Conservation (phyloP, 2,329 filamentous ascomycete genomes). For the Botrytis sinoallii region DNA sequence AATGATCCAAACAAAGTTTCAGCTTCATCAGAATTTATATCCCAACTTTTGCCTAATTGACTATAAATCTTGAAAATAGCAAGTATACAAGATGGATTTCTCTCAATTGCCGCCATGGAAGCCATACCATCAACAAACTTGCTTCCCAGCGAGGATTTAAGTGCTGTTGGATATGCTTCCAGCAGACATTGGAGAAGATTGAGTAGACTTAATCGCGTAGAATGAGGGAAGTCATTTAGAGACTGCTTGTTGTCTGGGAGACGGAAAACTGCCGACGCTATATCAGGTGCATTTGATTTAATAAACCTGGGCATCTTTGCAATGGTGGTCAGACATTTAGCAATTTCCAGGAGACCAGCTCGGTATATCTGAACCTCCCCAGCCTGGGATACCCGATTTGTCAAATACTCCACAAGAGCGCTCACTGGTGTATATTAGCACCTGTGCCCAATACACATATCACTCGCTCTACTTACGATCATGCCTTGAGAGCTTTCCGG, state of each 20-base stretch:
- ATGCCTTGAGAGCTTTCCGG: conserved; percentile 23
- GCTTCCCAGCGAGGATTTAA: conserved; percentile 26
- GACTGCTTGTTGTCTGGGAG: conserved; percentile 11
- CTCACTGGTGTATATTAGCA: conserved; percentile 24
- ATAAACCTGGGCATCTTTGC: conserved; percentile 17
- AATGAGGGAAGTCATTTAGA: conserved; percentile 22
- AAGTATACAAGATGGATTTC: conserved; percentile 31
- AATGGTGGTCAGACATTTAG: conserved; percentile 13
- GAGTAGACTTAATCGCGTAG: conserved; percentile 28
- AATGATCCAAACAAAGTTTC: conserved; percentile 32
- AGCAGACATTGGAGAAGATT: conserved; percentile 27
- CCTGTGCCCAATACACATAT: background rate
- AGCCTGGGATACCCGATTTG: conserved; percentile 14
- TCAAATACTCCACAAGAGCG: conserved; percentile 28
- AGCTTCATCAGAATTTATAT: conserved; percentile 19
- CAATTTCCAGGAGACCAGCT: conserved; percentile 19
- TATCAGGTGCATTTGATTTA: conserved; percentile 1
- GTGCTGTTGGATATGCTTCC: conserved; percentile 19
- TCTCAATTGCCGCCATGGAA: conserved; percentile 32
- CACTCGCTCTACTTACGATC: conserved; percentile 19
- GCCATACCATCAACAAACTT: conserved; percentile 30
- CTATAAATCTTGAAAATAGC: conserved; percentile 32
- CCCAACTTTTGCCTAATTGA: conserved; percentile 28
- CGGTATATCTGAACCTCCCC: conserved; percentile 17
- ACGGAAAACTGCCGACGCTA: conserved; percentile 5